Evolutionary conservation across 768 basidiomycete genomes (phyloP).

Genomic region (Lyophyllum shimeji): DNA sequence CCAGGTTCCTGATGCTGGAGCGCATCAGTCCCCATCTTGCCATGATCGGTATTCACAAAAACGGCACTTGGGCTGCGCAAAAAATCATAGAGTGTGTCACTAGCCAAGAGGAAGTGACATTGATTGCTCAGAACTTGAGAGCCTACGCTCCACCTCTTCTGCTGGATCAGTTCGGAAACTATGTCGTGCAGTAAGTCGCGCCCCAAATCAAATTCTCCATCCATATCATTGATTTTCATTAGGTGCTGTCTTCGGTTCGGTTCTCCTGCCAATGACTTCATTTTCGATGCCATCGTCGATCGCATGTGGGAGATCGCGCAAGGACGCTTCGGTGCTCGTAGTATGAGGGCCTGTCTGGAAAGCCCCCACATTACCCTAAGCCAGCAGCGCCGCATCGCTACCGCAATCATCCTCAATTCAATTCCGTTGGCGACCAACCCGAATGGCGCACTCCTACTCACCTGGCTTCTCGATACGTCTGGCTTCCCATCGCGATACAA

Average conservation of each 20-base stretch:
- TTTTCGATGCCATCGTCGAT: conserved; percentile 97
- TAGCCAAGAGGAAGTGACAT: conserved; percentile 78
- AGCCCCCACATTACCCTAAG: conserved; percentile 82
- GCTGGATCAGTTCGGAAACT: conserved; percentile 92
- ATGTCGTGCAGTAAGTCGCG: conserved; percentile 83
- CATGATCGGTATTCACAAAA: conserved; percentile 98
- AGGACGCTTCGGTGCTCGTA: conserved; percentile 95
- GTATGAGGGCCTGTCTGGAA: conserved; percentile 96
- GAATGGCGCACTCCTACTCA: conserved; percentile 92
- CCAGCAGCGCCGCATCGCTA: conserved; percentile 94
- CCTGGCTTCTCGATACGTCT: conserved; percentile 96
- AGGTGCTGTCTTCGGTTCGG: conserved; percentile 93
- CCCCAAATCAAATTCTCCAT: neutral
- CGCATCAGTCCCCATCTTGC: conserved; percentile 92
- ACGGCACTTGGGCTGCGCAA: conserved; percentile 99
- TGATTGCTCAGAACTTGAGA: conserved; percentile 84
- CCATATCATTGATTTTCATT: neutral
- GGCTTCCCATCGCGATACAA: conserved; percentile 95
- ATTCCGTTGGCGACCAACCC: conserved; percentile 97
- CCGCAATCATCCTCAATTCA: conserved; percentile 93
- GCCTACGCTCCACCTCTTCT: conserved; percentile 93
- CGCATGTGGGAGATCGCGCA: conserved; percentile 99
- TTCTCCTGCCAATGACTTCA: conserved; percentile 87
- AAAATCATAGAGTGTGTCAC: conserved; percentile 97
- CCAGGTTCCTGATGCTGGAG: conserved; percentile 90